These are phyloP conservation scores for Globisporangium uncinulatum DNA, from an alignment of 352 stramenopile genomes.

Conservation along the genomic window DNA sequence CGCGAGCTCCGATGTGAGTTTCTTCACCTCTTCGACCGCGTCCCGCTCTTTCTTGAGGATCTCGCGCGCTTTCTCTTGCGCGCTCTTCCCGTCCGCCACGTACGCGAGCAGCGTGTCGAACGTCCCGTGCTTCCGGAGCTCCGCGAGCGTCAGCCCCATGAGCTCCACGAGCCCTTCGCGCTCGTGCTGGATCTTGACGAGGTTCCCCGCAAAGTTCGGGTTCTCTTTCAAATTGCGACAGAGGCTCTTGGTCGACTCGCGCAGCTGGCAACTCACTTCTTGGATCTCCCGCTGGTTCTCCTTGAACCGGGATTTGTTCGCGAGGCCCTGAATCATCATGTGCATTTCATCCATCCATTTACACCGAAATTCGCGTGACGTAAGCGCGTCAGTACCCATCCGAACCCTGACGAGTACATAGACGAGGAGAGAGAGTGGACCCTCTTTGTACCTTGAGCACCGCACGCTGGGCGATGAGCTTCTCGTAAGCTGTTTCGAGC, in stretches of 20 bases:
- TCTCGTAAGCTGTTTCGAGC: slow-evolving; percentile 86
- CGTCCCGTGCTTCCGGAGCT: slow-evolving; percentile 70
- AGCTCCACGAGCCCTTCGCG: slow-evolving; percentile 76
- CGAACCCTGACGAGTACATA: too few relatives aligned
- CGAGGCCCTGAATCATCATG: slow-evolving; percentile 35
- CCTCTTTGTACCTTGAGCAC: slow-evolving; percentile 56
- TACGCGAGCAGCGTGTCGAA: slow-evolving; percentile 74
- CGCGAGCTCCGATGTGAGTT: slow-evolving; percentile 71
- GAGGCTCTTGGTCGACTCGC: slow-evolving; percentile 90
- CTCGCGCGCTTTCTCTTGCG: slow-evolving; percentile 68
- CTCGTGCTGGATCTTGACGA: slow-evolving; percentile 92
- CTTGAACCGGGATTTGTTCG: slow-evolving; percentile 93
- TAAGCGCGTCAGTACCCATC: too few relatives aligned
- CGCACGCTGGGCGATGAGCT: slow-evolving; percentile 83
- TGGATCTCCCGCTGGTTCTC: slow-evolving; percentile 91
- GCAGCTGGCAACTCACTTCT: slow-evolving; percentile 84
- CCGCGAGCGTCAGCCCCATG: slow-evolving; percentile 45
- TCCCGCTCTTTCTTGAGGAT: slow-evolving; percentile 85
- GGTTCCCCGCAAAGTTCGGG: slow-evolving; percentile 89
- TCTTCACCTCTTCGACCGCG: slow-evolving; percentile 83
- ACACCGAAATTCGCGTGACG: too few relatives aligned
- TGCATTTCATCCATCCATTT: not conserved
- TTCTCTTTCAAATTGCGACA: slow-evolving; percentile 92
- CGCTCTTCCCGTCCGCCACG: slow-evolving; percentile 72
- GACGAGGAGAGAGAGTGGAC: not conserved